Base-by-base conservation (phyloP, 148 eudicot genomes). In the Polygonum maritimum region DNA sequence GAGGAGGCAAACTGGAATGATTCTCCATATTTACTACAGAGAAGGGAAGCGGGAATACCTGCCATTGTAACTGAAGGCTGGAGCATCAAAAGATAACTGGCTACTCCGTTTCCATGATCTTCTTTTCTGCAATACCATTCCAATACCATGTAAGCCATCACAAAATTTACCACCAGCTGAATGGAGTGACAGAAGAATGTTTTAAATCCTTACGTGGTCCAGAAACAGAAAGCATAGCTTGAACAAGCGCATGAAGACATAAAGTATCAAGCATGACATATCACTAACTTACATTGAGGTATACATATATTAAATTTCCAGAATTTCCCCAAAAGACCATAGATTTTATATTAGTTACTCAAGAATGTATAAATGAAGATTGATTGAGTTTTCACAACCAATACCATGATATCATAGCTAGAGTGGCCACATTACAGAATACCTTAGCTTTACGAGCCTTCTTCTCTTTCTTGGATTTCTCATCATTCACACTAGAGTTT, bases 371-470 rank as follows among this genome's bases (percentile, higher is more conserved):
- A 51, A 51, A 51, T 51, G 55, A 9, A 51, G 55, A 51, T n/a
- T 51, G 55, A 44, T 51, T 16, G 19, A 51, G 52, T 18, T 51
- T n/a, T 55, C n/a, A n/a, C 22, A 18, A 21, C 33, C 16, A 52
- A 33, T 57, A 74, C n/a, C 39, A 16, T 16, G 65, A 74, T 26
- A 14, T 49, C 63, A 51, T 15, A 48, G 39, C 39, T 48, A 9
- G 22, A 48, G 18, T 52, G 13, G 16, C 49, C 18, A 40, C 38
- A 57, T 22, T 19, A 39, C 70, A 45, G 65, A 71, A 76, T 82
- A 96, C 98, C 97, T 96, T 91, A 36, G 79, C 81, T 84, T 82
- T 90, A 72, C 81, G 85, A 77, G 83, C 81, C 81, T 92, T 92
- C 82, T 86, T 87, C 69, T 80, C 84, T 81, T 79, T 85, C 67